These are phyloP conservation scores for Syzygium malaccense DNA, from an alignment of 441 rosid species.

Conservation along the genomic window DNA sequence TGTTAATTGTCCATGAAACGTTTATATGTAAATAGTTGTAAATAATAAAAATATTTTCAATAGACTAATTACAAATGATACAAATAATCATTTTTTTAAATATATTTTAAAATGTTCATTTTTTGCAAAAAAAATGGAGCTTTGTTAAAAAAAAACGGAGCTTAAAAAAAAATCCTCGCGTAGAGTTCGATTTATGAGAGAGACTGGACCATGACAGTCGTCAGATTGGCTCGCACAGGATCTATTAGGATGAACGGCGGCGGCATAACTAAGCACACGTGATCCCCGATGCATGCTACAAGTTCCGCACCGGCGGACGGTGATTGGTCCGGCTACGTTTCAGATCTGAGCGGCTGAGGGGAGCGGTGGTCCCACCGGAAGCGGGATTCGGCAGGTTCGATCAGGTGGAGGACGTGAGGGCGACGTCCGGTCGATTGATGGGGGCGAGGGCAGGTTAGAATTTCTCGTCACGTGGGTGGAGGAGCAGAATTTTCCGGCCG, in stretches of 20 bases:
- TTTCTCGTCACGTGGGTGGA: neutral
- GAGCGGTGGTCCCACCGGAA: neutral
- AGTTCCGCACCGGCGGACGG: neutral
- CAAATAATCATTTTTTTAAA: neutral
- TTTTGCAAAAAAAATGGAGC: neutral
- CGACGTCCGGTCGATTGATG: neutral
- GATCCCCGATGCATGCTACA: neutral
- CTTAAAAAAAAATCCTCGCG: neutral
- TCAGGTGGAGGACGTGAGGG: neutral
- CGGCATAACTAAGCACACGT: neutral
- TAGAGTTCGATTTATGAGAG: neutral
- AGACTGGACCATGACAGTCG: neutral
- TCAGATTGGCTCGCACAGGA: neutral
- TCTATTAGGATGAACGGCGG: neutral
- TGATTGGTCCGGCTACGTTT: neutral
- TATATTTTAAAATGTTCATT: neutral
- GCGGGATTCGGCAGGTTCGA: neutral
- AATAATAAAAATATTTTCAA: neutral
- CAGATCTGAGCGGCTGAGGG: neutral
- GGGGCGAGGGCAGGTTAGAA: neutral
- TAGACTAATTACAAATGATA: neutral
- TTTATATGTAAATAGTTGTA: fast-evolving
- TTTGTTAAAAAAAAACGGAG: too few species aligned
- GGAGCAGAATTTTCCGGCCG: neutral
- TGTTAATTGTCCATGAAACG: fast-evolving